Conservation (phyloP, 225 moss, liverwort and hornwort species). For the Takakia lepidozioides region DNA sequence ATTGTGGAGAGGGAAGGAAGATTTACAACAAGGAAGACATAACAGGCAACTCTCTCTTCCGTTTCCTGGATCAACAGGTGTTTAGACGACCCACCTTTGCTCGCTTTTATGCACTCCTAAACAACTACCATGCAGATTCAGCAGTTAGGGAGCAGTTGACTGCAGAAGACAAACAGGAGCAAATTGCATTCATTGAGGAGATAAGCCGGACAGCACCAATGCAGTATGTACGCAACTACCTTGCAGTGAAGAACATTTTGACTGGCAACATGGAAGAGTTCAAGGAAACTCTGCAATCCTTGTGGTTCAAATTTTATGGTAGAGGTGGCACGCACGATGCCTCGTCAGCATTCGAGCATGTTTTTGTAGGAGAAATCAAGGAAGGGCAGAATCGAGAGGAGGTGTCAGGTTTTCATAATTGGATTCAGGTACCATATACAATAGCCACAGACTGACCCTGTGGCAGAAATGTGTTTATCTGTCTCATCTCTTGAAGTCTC, state of each 20-base stretch:
- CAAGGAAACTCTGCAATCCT: slow-evolving; percentile 47
- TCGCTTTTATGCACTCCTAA: slow-evolving; percentile 79
- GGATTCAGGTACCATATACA: slow-evolving; percentile 95
- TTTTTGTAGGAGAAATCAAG: slow-evolving; percentile 95
- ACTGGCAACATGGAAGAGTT: slow-evolving; percentile 58
- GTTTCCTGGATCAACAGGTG: slow-evolving; percentile 60
- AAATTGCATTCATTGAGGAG: slow-evolving; percentile 81
- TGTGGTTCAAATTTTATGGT: slow-evolving; percentile 80
- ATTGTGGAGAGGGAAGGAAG: slow-evolving; percentile 83
- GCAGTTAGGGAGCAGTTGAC: slow-evolving; percentile 33
- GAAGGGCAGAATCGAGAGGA: slow-evolving; percentile 33
- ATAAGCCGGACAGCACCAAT: slow-evolving; percentile 94
- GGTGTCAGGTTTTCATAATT: slow-evolving; percentile 94
- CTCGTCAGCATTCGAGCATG: slow-evolving; percentile 94
- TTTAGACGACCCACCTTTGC: slow-evolving; percentile 76
- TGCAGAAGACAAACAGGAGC: slow-evolving; percentile 51
- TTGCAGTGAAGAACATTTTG: slow-evolving; percentile 53
- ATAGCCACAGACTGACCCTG: too few relatives aligned
- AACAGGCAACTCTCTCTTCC: slow-evolving; percentile 61
- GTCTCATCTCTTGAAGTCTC: too few relatives aligned
- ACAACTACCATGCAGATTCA: slow-evolving; percentile 68
- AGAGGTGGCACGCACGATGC: slow-evolving; percentile 68
- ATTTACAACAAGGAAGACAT: slow-evolving; percentile 57
- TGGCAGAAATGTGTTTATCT: too few relatives aligned
- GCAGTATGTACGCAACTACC: slow-evolving; percentile 63